Evolutionary conservation across 2,329 filamentous ascomycete species (phyloP).

Genomic region (Fusarium sp.): DNA sequence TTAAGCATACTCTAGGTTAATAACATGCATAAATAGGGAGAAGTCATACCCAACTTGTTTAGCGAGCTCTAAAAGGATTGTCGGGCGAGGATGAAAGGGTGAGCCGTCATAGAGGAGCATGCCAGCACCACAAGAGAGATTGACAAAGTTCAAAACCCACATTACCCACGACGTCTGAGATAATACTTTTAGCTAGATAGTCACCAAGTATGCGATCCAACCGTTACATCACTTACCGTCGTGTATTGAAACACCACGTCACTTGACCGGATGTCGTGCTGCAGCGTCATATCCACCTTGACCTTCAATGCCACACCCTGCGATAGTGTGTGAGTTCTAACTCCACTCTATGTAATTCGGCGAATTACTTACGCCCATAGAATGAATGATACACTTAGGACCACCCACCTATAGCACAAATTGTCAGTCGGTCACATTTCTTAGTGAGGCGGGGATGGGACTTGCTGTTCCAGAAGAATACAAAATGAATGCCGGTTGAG

Average conservation of each 20-base stretch:
- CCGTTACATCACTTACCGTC: not conserved
- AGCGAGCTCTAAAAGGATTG: slow-evolving; percentile 1
- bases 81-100: slow-evolving; percentile 16
- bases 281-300: slow-evolving; percentile 16
- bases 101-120: slow-evolving; percentile 23
- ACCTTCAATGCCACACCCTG: slow-evolving; percentile 23
- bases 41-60: slow-evolving; percentile 10
- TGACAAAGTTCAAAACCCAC: slow-evolving; percentile 21
- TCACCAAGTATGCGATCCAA: too few relatives aligned
- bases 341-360: too few relatives aligned
- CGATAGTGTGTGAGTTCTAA: too few relatives aligned
- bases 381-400: slow-evolving; percentile 21
- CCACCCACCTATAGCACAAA: not conserved
- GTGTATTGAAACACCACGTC: slow-evolving; percentile 21
- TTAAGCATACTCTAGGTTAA: too few relatives aligned
- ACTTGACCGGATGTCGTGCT: slow-evolving; percentile 3
- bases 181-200: not conserved
- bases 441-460: too few relatives aligned
- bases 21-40: too few relatives aligned
- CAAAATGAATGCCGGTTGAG: slow-evolving; percentile 18
- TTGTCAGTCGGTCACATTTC: too few relatives aligned
- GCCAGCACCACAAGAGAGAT: not conserved
- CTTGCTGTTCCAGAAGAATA: slow-evolving; percentile 7
- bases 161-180: slow-evolving; percentile 17
- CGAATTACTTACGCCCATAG: slow-evolving; percentile 6